These are phyloP conservation scores for Agroathelia rolfsii DNA, from an alignment of 1,284 basidiomycete genomes.

Conservation along the genomic window DNA sequence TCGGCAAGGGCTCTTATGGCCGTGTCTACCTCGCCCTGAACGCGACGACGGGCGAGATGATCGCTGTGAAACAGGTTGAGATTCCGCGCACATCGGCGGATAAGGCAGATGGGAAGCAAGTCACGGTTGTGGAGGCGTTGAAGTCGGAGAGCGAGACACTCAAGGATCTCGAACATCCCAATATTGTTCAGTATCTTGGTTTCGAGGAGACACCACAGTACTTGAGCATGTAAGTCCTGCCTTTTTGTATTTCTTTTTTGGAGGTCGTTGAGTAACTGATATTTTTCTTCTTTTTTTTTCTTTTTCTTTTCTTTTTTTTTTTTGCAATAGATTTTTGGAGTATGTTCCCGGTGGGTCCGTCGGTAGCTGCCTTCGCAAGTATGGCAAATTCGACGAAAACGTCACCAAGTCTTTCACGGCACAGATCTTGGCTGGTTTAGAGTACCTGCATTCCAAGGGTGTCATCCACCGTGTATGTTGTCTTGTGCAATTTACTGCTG, in stretches of 20 bases:
- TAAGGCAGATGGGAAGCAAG: slow-evolving; percentile 39
- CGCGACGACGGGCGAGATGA: slow-evolving; percentile 66
- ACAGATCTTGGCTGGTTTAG: slow-evolving; percentile 69
- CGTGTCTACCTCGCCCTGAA: slow-evolving; percentile 70
- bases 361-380: slow-evolving; percentile 51
- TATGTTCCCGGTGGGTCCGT: slow-evolving; percentile 79
- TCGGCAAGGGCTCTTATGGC: slow-evolving; percentile 71
- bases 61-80: slow-evolving; percentile 80
- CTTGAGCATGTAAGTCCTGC: slow-evolving; percentile 46
- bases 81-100: slow-evolving; percentile 45
- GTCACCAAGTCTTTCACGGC: slow-evolving; percentile 62
- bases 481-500: slow-evolving; percentile 1
- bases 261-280: background rate
- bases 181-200: slow-evolving; percentile 67
- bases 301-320: slow-evolving; percentile 1
- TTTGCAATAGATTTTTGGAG: slow-evolving; percentile 41
- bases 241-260: slow-evolving; percentile 4
- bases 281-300: background rate
- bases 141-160: slow-evolving; percentile 58
- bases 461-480: slow-evolving; percentile 59
- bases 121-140: slow-evolving; percentile 50
- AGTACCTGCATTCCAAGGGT: slow-evolving; percentile 60
- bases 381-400: slow-evolving; percentile 58
- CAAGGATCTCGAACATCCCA: slow-evolving; percentile 59
- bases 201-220: slow-evolving; percentile 52